Evolutionary conservation across 2,329 filamentous ascomycete genomes (phyloP), one percentile per base, ranked within the genome.

Genomic region (Exophiala aquamarina): DNA sequence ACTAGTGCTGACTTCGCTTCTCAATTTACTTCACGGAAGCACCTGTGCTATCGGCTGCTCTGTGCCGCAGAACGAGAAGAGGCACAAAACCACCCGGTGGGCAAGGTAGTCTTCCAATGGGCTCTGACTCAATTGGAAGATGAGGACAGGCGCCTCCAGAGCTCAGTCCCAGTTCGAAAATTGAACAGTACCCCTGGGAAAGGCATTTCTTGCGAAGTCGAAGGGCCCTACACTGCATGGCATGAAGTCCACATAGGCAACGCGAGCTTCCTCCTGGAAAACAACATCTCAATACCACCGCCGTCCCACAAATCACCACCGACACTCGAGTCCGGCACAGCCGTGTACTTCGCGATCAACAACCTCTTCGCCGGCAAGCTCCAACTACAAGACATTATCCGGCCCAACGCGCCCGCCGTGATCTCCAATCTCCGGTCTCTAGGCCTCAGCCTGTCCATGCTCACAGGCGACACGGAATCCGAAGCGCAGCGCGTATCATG

Each of bases 271-370:
- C 38, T 52, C 11, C 31, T 32, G 15, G 45, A 52, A 10, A 15
- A 46, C 15, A 14, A 33, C 10, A 46, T 52, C 42, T 23, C 2
- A 11, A 20, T 37, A 15, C 46, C 41, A 9, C 21, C 20, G 14
- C 4, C 8, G 29, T 17, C 13, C 17, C 29, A 18, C 10, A 18
- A 35, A 8, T 23, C 7, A n/a, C 50, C 64, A 73, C 60, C 70
- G 6, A 59, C 79, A 45, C 75, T 70, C 34, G 74, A 7, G 7
- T 37, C 35, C 19, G 18, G 14, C 11, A 37, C 35, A 13, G 11
- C 77, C 36, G 80, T 83, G 69, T 82, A 75, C 64, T 73, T 84
- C 59, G 76, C 75, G 2, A 67, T 82, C 5, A 62, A 75, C 34
- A 57, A 61, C 13, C 48, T 56, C 0, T 67, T 74, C 0, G 47